Evolutionary conservation across 225 moss, liverwort and hornwort species (phyloP).

Genomic region (Bryum argenteum): DNA sequence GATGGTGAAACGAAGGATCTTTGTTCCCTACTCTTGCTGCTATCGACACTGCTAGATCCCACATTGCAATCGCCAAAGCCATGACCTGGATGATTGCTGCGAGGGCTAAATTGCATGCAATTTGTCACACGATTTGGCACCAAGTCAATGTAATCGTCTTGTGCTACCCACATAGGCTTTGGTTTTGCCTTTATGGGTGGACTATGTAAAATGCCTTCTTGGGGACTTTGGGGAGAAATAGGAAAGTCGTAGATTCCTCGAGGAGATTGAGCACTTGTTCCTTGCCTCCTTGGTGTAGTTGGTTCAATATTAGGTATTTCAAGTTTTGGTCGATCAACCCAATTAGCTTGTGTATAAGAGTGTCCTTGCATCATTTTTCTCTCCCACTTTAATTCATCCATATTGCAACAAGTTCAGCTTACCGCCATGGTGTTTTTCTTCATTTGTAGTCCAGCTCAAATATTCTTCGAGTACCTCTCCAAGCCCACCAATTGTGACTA

Average conservation of each 20-base stretch:
- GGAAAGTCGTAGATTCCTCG: constrained; percentile 58
- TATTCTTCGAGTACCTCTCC: constrained; percentile 45
- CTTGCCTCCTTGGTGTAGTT: constrained; percentile 47
- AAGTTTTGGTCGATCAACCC: constrained; percentile 46
- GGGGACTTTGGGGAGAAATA: constrained; percentile 50
- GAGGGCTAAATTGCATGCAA: constrained; percentile 35
- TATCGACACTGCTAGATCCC: constrained; percentile 15
- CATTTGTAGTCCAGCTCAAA: constrained; percentile 37
- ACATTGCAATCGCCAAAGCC: constrained; percentile 43
- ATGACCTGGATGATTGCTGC: constrained; percentile 42
- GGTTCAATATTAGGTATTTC: constrained; percentile 50
- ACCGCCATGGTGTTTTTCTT: background rate
- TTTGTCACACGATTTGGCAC: constrained; percentile 36
- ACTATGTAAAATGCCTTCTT: constrained; percentile 38
- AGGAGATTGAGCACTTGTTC: constrained; percentile 54
- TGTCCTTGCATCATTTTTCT: constrained; percentile 35
- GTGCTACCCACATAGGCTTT: constrained; percentile 36
- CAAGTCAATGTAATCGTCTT: constrained; percentile 45
- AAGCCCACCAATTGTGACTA: constrained; percentile 60
- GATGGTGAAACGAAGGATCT: background rate
- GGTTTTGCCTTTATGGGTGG: constrained; percentile 36
- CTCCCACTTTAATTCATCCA: constrained; percentile 44
- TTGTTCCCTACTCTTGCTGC: background rate
- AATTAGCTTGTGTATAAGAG: constrained; percentile 11
- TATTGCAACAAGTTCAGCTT: background rate